These are phyloP conservation scores for Drechslerella stenobrocha DNA, from an alignment of 2,329 filamentous ascomycete genomes.

Conservation along the genomic window DNA sequence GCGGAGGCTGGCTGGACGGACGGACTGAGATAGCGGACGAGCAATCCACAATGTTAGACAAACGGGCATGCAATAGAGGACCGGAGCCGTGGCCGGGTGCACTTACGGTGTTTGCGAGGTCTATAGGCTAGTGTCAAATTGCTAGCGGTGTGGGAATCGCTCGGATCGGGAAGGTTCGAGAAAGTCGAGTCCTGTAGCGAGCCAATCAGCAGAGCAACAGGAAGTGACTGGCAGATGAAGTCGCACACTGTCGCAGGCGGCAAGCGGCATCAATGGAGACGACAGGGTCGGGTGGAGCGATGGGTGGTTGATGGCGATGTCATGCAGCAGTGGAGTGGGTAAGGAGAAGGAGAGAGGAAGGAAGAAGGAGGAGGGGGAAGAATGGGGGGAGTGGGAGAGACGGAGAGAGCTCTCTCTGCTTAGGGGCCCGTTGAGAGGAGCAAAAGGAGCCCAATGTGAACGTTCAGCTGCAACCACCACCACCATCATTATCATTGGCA, in stretches of 20 bases:
- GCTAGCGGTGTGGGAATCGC: not conserved
- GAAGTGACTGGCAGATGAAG: not conserved
- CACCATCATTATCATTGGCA: not conserved
- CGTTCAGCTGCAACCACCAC: not conserved
- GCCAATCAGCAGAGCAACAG: conserved; percentile 2
- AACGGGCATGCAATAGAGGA: not conserved
- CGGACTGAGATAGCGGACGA: not conserved
- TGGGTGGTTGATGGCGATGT: not conserved
- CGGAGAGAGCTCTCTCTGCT: not conserved
- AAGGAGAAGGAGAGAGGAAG: conserved; percentile 1
- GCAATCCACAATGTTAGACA: not conserved
- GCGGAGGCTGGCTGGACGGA: conserved; percentile 1
- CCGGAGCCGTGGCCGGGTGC: not conserved
- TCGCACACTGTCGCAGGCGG: not conserved
- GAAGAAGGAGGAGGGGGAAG: not conserved
- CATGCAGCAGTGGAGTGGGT: not conserved
- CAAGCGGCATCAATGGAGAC: too few relatives aligned
- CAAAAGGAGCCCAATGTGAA: not conserved
- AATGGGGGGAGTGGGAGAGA: not conserved
- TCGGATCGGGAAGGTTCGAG: conserved; percentile 6
- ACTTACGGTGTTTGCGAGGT: not conserved
- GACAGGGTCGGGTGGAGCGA: too few relatives aligned
- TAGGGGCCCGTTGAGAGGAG: not conserved
- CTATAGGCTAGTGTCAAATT: not conserved
- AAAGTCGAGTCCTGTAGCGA: conserved; percentile 1